phyloP scores from a whole-genome alignment of 2,329 filamentous ascomycete genomes.

The Verticillium albo-atrum region DNA sequence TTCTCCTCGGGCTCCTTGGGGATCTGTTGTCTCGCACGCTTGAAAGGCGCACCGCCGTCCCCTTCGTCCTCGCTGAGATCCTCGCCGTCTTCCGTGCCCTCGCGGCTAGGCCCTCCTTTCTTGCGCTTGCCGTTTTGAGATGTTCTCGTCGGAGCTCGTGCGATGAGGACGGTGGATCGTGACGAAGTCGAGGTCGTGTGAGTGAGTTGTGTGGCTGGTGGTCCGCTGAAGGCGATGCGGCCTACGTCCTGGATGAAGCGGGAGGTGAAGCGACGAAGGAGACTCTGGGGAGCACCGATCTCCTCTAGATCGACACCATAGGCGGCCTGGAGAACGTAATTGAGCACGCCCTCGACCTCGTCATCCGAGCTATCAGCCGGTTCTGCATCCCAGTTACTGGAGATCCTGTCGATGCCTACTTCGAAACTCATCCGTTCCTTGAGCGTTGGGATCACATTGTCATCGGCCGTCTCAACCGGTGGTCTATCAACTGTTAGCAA shows the following conservation, averaged over 20 bases:
- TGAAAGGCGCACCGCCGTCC: slow-evolving; percentile 22
- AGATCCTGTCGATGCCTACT: slow-evolving; percentile 8
- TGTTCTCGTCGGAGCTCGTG: neutral
- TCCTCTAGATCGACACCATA: slow-evolving; percentile 33
- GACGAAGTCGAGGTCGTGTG: slow-evolving; percentile 26
- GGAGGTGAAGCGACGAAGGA: slow-evolving; percentile 23
- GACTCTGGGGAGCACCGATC: slow-evolving; percentile 18
- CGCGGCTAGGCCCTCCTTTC: slow-evolving; percentile 18
- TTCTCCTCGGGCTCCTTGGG: slow-evolving; percentile 29
- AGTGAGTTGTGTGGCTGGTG: slow-evolving; percentile 21
- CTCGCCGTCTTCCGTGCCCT: slow-evolving; percentile 25
- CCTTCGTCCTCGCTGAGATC: slow-evolving; percentile 25
- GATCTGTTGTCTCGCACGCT: slow-evolving; percentile 24
- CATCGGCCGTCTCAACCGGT: neutral
- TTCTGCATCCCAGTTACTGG: slow-evolving; percentile 15
- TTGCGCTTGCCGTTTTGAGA: slow-evolving; percentile 26
- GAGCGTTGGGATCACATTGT: slow-evolving; percentile 1
- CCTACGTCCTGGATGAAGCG: slow-evolving; percentile 28
- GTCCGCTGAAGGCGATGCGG: slow-evolving; percentile 19
- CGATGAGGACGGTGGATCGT: slow-evolving; percentile 14
- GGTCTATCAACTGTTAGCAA: neutral
- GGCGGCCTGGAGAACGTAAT: slow-evolving; percentile 29
- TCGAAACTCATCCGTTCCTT: slow-evolving; percentile 12
- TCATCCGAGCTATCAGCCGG: slow-evolving; percentile 24
- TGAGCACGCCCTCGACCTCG: slow-evolving; percentile 28